These are phyloP conservation scores for Backusella macrospora DNA, from an alignment of 192 early-diverging fungal species.

Conservation along the genomic window DNA sequence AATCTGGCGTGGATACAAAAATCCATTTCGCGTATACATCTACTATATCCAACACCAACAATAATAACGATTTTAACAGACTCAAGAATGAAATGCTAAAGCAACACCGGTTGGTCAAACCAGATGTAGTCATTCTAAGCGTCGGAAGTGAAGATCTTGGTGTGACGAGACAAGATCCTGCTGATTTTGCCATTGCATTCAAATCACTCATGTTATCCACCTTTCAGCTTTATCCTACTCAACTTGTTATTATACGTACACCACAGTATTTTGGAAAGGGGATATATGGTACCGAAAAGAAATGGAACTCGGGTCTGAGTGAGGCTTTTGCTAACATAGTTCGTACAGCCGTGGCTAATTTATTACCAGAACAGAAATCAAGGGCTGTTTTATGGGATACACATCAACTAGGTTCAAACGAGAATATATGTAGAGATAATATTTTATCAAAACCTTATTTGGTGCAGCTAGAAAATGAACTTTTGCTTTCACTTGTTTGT, in stretches of 20 bases:
- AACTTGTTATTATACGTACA: conserved; percentile 27
- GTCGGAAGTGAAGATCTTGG: conserved; percentile 31
- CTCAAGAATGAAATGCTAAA: neutral
- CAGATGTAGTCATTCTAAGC: conserved; percentile 30
- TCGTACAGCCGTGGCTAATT: neutral
- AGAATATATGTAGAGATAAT: conserved; percentile 24
- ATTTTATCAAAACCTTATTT: conserved; percentile 25
- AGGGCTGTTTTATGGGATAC: conserved; percentile 30
- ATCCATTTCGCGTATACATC: neutral
- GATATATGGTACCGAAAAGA: conserved; percentile 7
- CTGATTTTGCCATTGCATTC: conserved; percentile 21
- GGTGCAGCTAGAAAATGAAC: conserved; percentile 29
- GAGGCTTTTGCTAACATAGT: conserved; percentile 27
- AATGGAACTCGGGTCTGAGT: conserved; percentile 34
- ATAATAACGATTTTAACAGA: neutral
- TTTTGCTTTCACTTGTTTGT: conserved; percentile 25
- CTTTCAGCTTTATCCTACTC: neutral
- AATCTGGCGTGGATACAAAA: neutral
- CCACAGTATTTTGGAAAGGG: conserved; percentile 29
- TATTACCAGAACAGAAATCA: neutral
- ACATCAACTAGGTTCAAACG: conserved; percentile 30
- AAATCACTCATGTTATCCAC: neutral
- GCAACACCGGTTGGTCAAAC: neutral
- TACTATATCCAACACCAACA: neutral
- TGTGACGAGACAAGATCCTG: conserved; percentile 1